Conservation (phyloP, 805 yeast species). For the Suhomyces canberraensis region DNA sequence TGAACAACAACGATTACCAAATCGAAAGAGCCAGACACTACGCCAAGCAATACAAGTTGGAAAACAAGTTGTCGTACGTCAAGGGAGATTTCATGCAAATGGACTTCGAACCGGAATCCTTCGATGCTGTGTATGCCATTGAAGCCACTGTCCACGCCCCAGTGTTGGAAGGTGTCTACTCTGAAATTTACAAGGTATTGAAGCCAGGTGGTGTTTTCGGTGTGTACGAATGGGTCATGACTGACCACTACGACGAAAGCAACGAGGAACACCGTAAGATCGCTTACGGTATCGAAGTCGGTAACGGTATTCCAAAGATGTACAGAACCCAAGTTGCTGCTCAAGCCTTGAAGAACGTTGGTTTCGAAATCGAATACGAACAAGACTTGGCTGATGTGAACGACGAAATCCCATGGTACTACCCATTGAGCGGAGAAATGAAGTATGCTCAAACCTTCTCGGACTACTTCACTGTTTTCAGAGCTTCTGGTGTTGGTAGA, state of each 20-base stretch:
- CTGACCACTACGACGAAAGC: slow-evolving; percentile 83
- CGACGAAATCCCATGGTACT: slow-evolving; percentile 95
- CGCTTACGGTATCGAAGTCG: slow-evolving; percentile 95
- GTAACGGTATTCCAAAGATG: slow-evolving; percentile 99
- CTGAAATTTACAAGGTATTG: slow-evolving; percentile 89
- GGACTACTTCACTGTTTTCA: slow-evolving; percentile 79
- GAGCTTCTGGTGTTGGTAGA: slow-evolving; percentile 88
- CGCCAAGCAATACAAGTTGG: slow-evolving; percentile 62
- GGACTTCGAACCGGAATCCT: slow-evolving; percentile 87
- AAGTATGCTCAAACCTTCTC: slow-evolving; percentile 74
- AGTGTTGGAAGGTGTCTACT: slow-evolving; percentile 88
- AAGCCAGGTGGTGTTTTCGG: slow-evolving; percentile 98
- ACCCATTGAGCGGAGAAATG: slow-evolving; percentile 94
- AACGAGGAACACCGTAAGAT: slow-evolving; percentile 89
- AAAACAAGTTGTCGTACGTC: slow-evolving; percentile 74
- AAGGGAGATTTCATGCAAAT: slow-evolving; percentile 99
- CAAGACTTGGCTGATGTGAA: slow-evolving; percentile 78
- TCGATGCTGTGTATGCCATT: slow-evolving; percentile 96
- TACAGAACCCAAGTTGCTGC: slow-evolving; percentile 80
- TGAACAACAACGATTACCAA: slow-evolving; percentile 96
- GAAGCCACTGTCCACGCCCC: slow-evolving; percentile 99
- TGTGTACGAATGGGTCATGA: slow-evolving; percentile 99
- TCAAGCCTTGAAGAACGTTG: slow-evolving; percentile 79
- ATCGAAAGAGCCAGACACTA: slow-evolving; percentile 85
- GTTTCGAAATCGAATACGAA: slow-evolving; percentile 75